Evolutionary conservation across 805 yeast species (phyloP).

Genomic region (Wickerhamiella kurtzmanii): DNA sequence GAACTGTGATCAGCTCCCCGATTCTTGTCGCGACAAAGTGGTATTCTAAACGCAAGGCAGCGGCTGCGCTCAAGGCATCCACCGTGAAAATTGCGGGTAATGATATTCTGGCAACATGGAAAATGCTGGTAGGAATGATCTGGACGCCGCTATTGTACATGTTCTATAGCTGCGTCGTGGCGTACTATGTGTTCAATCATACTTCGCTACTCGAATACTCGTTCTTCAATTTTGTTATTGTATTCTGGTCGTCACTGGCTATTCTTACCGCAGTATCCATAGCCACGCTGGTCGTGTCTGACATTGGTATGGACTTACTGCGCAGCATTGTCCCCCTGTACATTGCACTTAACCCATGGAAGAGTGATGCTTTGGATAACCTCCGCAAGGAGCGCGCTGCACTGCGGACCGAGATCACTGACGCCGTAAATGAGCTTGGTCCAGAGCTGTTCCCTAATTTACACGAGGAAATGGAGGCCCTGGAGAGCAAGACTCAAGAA

Average conservation of each 20-base stretch:
- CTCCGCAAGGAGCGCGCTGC: constrained; percentile 48
- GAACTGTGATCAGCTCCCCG: constrained; percentile 76
- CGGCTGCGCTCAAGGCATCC: constrained; percentile 68
- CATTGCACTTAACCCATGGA: constrained; percentile 29
- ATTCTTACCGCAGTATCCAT: constrained; percentile 62
- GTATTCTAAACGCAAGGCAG: constrained; percentile 61
- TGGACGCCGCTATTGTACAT: constrained; percentile 77
- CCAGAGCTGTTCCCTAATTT: constrained; percentile 82
- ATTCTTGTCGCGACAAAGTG: constrained; percentile 66
- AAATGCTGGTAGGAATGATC: constrained; percentile 76
- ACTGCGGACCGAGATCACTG: constrained; percentile 62
- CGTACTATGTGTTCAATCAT: constrained; percentile 27
- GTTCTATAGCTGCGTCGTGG: constrained; percentile 47
- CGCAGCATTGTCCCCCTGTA: constrained; percentile 74
- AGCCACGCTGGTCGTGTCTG: constrained; percentile 86
- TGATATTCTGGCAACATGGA: constrained; percentile 97
- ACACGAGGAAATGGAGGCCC: constrained; percentile 22
- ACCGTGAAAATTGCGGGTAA: constrained; percentile 83
- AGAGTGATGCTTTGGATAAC: constrained; percentile 31
- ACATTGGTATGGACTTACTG: constrained; percentile 78
- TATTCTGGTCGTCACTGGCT: constrained; percentile 21
- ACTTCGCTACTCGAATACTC: constrained; percentile 11
- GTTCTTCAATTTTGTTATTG: constrained; percentile 12
- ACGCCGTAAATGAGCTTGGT: constrained; percentile 65
- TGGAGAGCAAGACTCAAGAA: constrained; percentile 9